Percentiles rank a stretch among this genome's conserved stretches.
Conservation (phyloP, 2,329 filamentous ascomycete species). For the Ophiostoma sp. region DNA sequence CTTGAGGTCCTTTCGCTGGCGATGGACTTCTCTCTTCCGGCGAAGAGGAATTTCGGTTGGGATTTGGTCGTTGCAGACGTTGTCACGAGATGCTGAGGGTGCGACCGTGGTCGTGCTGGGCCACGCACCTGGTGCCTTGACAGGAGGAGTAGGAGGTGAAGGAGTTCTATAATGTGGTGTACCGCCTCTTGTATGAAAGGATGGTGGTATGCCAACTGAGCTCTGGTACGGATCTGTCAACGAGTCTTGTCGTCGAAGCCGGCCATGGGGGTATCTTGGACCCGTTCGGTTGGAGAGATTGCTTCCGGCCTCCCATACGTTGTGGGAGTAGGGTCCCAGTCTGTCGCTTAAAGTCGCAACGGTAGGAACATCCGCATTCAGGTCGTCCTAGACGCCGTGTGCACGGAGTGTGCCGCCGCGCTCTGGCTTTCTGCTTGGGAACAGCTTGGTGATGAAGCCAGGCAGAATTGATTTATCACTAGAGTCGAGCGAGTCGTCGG, state of each 20-base stretch:
- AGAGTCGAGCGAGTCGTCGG: not conserved
- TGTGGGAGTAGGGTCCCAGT: not conserved
- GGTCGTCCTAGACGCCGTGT: slow-evolving; percentile 27
- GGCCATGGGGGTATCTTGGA: not conserved
- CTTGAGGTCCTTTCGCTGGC: slow-evolving; percentile 48
- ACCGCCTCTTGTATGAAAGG: not conserved
- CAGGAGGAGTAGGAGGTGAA: not conserved
- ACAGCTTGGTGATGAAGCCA: slow-evolving; percentile 44
- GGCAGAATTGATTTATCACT: slow-evolving; percentile 21
- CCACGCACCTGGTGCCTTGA: not conserved
- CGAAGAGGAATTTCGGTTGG: slow-evolving; percentile 34
- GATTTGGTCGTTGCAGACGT: not conserved
- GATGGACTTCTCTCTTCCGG: slow-evolving; percentile 41
- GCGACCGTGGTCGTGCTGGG: not conserved
- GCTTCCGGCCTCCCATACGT: not conserved
- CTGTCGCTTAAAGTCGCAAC: not conserved
- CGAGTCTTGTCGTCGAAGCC: not conserved
- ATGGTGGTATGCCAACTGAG: not conserved
- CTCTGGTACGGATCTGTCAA: slow-evolving; percentile 1
- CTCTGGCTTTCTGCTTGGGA: slow-evolving; percentile 53
- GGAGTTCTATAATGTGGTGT: not conserved
- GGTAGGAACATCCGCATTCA: not conserved
- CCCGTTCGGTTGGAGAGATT: not conserved
- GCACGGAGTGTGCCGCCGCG: slow-evolving; percentile 50
- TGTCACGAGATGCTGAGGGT: not conserved